Evolutionary conservation across 257 asterid species (phyloP), one percentile per base, ranked within the genome.

Genomic region (Asclepias syriaca): DNA sequence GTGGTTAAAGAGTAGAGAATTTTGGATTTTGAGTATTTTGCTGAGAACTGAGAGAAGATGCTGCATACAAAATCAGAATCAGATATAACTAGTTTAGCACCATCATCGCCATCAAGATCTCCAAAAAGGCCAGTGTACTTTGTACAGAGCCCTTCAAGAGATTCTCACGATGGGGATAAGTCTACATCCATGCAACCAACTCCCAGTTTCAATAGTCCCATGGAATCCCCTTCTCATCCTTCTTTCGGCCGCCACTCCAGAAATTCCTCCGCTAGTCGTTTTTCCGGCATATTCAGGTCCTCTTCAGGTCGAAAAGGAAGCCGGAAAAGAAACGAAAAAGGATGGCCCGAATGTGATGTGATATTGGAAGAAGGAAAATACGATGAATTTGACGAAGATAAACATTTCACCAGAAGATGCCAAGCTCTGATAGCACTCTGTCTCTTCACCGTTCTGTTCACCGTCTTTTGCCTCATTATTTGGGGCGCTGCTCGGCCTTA

Each of bases 221-320:
- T 87, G 92, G 99, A 94, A 74, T 94, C 99, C 68, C 99, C 99
- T 5, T 91, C 97, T 0, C 99, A 94, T 77, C 97, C 97, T 51
- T 91, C 99, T 0, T 80, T 80, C 70, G 99, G 99, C 50, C 94
- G 99, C 60, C 99, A 91, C 82, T 94, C 99, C 18, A 73, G 99
- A 77, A 94, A 91, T 32, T 94, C 97, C 0, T 94, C 97, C 13
- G 90, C 93, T 56, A 94, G 97, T 77, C 72, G 95, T 14, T 94
- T 94, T 83, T 94, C 97, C 8, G 99, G 99, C 39, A 91, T 94
- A n/a, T 94, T 94, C 77, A 78, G 95, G 77, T 94, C 99, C 5
- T 82, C 97, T 0, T 94, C 99, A 0, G 97, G 97, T 46, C 79
- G 97, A 67, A 91, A 94, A 70, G 79, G 81, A 16, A 84, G 87